phyloP scores from a whole-genome alignment of 129 eudicot genomes.

The Oenanthe sinensis region DNA sequence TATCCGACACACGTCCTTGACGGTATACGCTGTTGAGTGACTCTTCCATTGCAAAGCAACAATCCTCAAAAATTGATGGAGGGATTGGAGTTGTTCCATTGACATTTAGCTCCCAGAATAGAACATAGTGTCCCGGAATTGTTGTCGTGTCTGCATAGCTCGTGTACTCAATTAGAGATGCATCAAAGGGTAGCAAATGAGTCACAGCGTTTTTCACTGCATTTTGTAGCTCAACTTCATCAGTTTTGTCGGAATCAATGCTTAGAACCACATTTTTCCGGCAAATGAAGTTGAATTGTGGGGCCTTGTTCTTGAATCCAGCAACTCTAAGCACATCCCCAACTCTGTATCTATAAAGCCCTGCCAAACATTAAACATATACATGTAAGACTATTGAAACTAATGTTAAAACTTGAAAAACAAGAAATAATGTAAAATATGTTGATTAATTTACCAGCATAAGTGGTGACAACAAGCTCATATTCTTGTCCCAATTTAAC shows the following conservation, averaged over 20 bases:
- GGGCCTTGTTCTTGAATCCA: constrained; percentile 74
- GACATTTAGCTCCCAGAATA: constrained; percentile 55
- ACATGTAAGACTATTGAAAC: background rate
- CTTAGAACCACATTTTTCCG: constrained; percentile 65
- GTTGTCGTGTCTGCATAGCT: constrained; percentile 63
- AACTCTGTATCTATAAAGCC: constrained; percentile 67
- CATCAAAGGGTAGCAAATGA: constrained; percentile 51
- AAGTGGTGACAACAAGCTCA: constrained; percentile 78
- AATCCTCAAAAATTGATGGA: constrained; percentile 54
- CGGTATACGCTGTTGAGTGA: constrained; percentile 62
- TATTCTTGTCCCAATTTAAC: constrained; percentile 70
- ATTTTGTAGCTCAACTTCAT: constrained; percentile 66
- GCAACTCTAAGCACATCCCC: constrained; percentile 69
- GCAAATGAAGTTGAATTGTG: constrained; percentile 63
- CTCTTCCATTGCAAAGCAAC: constrained; percentile 60
- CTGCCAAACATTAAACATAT: constrained; percentile 21
- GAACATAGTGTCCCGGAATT: constrained; percentile 70
- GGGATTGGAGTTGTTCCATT: constrained; percentile 41
- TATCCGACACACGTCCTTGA: constrained; percentile 56
- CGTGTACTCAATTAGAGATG: constrained; percentile 54
- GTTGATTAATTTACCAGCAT: constrained; percentile 36
- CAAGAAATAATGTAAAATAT: background rate
- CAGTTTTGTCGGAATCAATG: constrained; percentile 70
- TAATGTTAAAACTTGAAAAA: background rate
- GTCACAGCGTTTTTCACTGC: constrained; percentile 46